Evolutionary conservation across 345 rosid genomes (phyloP).

Genomic region (Boechera retrofracta): DNA sequence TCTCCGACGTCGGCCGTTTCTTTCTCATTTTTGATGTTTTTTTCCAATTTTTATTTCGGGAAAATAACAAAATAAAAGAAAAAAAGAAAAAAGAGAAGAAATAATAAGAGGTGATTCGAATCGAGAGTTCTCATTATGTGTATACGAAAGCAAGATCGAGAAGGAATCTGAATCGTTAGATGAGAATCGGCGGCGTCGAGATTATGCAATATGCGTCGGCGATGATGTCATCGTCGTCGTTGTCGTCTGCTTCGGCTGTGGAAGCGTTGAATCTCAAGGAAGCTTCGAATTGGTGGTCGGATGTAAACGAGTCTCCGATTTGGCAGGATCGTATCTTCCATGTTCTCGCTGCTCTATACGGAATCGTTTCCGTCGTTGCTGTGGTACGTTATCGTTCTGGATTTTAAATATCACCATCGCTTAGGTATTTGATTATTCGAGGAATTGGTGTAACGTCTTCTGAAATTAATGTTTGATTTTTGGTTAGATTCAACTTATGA

Average conservation of each 20-base stretch:
- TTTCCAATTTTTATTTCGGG: slow-evolving; percentile 11
- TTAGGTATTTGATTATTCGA: slow-evolving; percentile 17
- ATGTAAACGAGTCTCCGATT: slow-evolving; percentile 60
- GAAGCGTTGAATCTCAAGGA: slow-evolving; percentile 54
- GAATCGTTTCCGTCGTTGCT: slow-evolving; percentile 72
- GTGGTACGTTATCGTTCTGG: slow-evolving; percentile 50
- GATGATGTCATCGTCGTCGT: slow-evolving; percentile 30
- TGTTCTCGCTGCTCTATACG: slow-evolving; percentile 68
- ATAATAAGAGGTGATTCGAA: slow-evolving; percentile 10
- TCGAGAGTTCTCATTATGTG: not conserved
- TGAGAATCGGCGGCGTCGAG: slow-evolving; percentile 43
- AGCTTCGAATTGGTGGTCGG: slow-evolving; percentile 76
- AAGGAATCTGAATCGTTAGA: slow-evolving; percentile 37
- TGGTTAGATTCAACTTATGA: slow-evolving; percentile 70
- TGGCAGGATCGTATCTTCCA: slow-evolving; percentile 94
- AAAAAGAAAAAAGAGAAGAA: not conserved
- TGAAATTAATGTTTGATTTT: slow-evolving; percentile 19
- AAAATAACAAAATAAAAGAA: not conserved
- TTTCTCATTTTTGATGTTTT: not conserved
- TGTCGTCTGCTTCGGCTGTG: slow-evolving; percentile 38
- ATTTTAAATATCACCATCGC: not conserved
- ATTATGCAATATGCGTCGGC: slow-evolving; percentile 40
- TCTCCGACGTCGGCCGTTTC: slow-evolving; percentile 40
- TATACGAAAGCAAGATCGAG: slow-evolving; percentile 12
- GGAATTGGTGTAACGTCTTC: slow-evolving; percentile 1